Evolutionary conservation across 2,329 filamentous ascomycete genomes (phyloP).

Genomic region (Elsinoe ampelina): DNA sequence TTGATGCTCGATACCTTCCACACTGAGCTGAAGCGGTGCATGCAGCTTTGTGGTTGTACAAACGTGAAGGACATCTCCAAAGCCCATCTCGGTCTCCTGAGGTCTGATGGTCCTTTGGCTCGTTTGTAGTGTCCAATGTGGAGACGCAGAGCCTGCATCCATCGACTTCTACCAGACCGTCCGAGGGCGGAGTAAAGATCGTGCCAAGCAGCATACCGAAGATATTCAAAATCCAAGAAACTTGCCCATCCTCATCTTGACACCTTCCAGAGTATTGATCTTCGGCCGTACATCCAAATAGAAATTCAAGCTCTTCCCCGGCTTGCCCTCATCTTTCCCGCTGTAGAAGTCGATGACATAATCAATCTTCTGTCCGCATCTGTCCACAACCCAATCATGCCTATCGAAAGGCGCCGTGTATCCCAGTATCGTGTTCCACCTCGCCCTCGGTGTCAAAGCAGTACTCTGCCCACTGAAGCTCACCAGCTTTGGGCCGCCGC

Average conservation of each 20-base stretch:
- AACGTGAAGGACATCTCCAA: constrained; percentile 28
- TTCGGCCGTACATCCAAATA: constrained; percentile 58
- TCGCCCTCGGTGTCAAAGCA: constrained; percentile 67
- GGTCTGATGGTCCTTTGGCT: constrained; percentile 27
- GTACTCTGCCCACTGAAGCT: constrained; percentile 64
- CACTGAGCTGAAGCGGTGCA: constrained; percentile 25
- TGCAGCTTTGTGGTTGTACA: constrained; percentile 30
- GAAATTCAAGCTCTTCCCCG: constrained; percentile 47
- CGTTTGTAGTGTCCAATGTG: constrained; percentile 19
- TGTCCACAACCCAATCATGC: constrained; percentile 94
- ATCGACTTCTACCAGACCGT: not conserved
- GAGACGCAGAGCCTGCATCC: not conserved
- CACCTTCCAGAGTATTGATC: constrained; percentile 53
- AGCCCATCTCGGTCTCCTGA: constrained; percentile 25
- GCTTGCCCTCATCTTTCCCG: constrained; percentile 46
- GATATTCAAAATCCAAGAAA: constrained; percentile 19
- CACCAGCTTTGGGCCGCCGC: constrained; percentile 70
- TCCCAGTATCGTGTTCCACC: constrained; percentile 74
- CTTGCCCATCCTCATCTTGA: constrained; percentile 43
- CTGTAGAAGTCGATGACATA: constrained; percentile 99
- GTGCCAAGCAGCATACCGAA: not conserved
- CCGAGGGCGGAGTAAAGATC: not conserved
- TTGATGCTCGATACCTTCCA: constrained; percentile 17
- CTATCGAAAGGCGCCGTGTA: constrained; percentile 88
- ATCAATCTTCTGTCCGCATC: constrained; percentile 75